Evolutionary conservation across 345 rosid genomes (phyloP).

Genomic region (Fremontodendron californicum): DNA sequence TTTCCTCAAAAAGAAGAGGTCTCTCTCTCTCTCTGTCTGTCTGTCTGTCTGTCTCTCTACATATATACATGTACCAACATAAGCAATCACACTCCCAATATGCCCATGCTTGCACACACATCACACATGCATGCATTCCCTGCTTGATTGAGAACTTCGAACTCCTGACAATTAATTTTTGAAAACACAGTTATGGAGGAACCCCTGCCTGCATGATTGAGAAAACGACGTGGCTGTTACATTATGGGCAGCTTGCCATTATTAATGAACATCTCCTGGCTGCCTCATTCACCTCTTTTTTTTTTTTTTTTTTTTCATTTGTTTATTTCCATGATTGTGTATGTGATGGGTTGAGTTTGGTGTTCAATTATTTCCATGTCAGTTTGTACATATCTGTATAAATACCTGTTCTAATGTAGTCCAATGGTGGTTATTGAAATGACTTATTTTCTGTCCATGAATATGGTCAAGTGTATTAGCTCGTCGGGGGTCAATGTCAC

Average conservation of each 20-base stretch:
- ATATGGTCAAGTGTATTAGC: neutral
- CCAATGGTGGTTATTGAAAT: neutral
- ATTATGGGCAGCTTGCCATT: neutral
- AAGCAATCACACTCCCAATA: neutral
- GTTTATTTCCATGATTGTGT: neutral
- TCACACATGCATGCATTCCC: neutral
- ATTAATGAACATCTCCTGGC: neutral
- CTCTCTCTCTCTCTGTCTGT: conserved; percentile 23
- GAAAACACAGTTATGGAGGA: conserved; percentile 66
- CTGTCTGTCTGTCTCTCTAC: conserved; percentile 13
- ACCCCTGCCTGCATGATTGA: conserved; percentile 64
- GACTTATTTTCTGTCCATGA: too few relatives aligned
- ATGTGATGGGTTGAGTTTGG: neutral
- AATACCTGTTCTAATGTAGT: neutral
- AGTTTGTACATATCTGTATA: conserved; percentile 12
- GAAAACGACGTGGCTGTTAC: neutral
- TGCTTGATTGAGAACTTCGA: neutral
- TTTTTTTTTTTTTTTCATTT: neutral
- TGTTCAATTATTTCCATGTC: neutral
- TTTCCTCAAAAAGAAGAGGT: conserved; percentile 67
- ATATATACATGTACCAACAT: neutral
- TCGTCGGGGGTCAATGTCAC: neutral
- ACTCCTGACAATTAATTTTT: conserved; percentile 9
- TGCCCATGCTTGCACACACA: neutral
- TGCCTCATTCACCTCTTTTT: neutral